Base-by-base conservation (phyloP, 2,329 filamentous ascomycete genomes). In the Colletotrichum sp. region DNA sequence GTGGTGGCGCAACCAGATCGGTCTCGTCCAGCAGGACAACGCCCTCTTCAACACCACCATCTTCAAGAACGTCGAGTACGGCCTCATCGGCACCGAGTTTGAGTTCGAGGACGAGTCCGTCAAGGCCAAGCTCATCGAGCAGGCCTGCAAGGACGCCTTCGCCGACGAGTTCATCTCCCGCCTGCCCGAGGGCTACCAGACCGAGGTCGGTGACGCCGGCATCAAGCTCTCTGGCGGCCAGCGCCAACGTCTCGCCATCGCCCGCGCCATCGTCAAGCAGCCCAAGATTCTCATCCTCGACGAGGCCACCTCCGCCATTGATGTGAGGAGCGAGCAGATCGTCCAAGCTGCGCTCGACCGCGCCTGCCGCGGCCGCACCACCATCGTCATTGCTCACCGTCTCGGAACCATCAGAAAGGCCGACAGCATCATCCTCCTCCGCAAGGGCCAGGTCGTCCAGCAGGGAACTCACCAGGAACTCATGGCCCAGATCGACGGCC, bases 1-100 rank as follows among this genome's bases (percentile, higher is more conserved):
- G 67, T 99, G 96, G 96, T 87, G 99, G 77, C 93, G 97, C 72
- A 95, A 96, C 82, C 95, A 98, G 80, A 95, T 99, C 80, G 93
- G 96, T 2, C 88, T 99, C 6, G 97, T 99, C 69, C 95, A 94
- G 77, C 97, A 99, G 82, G 75, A 75, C 48, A 75, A 75, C 48
- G 87, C 89, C 55, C 82, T 91, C 1, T 92, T 92, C 79, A 89
- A 89, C 67, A 86, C 88, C 10, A 87, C 88, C 2, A 89, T 92
- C n/a, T 36, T 88, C 68, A 83, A 86, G 15, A 91, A 91, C 67
- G 85, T 91, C 8, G 83, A 84, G 0, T 85, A 86, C 59, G 89
- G 89, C 0, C 82, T 90, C 0, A 78, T 83, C 55, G 79, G 84
- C 71, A 79, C 84, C 76, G 34, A 83, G 9, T 85, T 84, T 80